Conservation (phyloP, 148 eudicot genomes). For the Persicaria maculosa region DNA sequence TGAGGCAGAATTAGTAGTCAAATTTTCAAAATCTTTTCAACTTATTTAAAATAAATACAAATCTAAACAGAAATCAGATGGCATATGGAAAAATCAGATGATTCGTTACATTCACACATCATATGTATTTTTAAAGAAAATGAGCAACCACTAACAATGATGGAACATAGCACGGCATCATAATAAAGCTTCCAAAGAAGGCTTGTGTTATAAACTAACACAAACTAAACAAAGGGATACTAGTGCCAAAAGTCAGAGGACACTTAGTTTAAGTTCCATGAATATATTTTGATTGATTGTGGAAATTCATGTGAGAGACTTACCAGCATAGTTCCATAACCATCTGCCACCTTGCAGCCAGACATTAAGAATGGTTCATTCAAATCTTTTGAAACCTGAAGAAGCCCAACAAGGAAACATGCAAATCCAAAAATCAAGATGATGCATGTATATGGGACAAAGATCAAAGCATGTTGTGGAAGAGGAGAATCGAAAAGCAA, state of each 20-base stretch:
- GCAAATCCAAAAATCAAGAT: conserved; percentile 6
- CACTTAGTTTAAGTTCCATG: neutral
- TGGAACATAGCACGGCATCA: neutral
- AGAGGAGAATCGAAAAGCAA: neutral
- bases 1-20: neutral
- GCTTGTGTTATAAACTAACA: neutral
- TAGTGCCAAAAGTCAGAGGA: neutral
- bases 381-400: conserved; percentile 56
- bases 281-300: neutral
- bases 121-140: neutral
- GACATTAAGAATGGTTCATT: conserved; percentile 87
- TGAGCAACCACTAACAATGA: neutral
- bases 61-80: neutral
- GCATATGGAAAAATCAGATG: neutral
- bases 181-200: neutral
- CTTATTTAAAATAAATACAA: neutral
- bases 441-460: neutral
- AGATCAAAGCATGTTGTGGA: neutral
- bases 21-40: neutral
- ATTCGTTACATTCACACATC: neutral
- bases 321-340: conserved; percentile 95
- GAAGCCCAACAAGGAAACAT: conserved; percentile 12
- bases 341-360: conserved; percentile 97
- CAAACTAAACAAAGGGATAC: neutral
- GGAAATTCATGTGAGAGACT: neutral